Evolutionary conservation across 495 filamentous ascomycete genomes (phyloP).

Genomic region (Thozetella sp.): DNA sequence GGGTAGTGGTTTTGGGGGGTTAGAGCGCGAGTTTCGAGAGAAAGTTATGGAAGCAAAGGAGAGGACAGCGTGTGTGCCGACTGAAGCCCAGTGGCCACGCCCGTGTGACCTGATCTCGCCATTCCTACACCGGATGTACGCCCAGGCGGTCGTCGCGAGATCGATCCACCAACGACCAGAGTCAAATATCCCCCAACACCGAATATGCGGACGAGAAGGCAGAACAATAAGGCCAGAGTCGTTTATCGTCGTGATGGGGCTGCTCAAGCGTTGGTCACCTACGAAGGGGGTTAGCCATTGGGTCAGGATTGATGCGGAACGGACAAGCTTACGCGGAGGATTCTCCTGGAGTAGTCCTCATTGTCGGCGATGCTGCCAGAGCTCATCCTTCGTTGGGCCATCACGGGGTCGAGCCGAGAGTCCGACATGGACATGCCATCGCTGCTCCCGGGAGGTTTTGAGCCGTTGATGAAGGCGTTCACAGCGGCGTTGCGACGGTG

Average conservation of each 20-base stretch:
- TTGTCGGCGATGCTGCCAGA: slow-evolving; percentile 98
- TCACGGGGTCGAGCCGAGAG: slow-evolving; percentile 84
- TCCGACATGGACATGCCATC: slow-evolving; percentile 69
- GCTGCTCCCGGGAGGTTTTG: slow-evolving; percentile 57
- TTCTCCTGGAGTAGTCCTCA: slow-evolving; percentile 93
- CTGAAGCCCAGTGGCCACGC: slow-evolving; percentile 24
- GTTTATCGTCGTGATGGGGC: slow-evolving; percentile 44
- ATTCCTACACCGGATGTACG: slow-evolving; percentile 37
- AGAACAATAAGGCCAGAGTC: slow-evolving; percentile 50
- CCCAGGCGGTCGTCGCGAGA: slow-evolving; percentile 31
- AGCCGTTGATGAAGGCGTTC: slow-evolving; percentile 63
- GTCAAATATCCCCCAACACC: slow-evolving; percentile 47
- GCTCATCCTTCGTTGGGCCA: slow-evolving; percentile 87
- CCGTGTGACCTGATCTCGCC: slow-evolving; percentile 29
- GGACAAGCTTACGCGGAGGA: slow-evolving; percentile 74
- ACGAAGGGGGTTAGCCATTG: slow-evolving; percentile 22
- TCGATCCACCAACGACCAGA: slow-evolving; percentile 44
- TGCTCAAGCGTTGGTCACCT: slow-evolving; percentile 61
- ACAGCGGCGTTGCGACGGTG: slow-evolving; percentile 75
- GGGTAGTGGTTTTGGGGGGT: neutral
- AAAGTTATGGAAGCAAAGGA: slow-evolving; percentile 34
- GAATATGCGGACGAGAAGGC: slow-evolving; percentile 48
- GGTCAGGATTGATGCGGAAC: neutral
- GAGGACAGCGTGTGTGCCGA: slow-evolving; percentile 40
- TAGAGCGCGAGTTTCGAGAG: neutral